phyloP scores from a whole-genome alignment of 2,329 filamentous ascomycete genomes.

The Ceratocystis albifundus region DNA sequence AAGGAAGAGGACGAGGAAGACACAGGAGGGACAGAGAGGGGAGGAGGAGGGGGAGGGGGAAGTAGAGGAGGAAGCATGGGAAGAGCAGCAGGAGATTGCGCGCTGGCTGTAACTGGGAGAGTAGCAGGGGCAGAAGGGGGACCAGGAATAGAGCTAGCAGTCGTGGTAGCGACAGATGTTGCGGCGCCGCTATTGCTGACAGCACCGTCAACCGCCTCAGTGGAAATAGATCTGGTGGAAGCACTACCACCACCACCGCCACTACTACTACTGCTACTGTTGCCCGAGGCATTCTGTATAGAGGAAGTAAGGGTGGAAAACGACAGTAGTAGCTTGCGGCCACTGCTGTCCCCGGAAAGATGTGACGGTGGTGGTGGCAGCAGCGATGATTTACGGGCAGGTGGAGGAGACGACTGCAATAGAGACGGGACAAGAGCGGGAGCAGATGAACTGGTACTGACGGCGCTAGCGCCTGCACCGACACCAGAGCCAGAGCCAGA shows the following conservation, averaged over 20 bases:
- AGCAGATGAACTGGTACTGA: background rate
- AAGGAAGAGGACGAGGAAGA: background rate
- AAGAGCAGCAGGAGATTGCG: background rate
- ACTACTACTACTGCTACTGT: background rate
- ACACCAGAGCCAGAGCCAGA: background rate
- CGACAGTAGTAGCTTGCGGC: background rate
- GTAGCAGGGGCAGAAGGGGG: background rate
- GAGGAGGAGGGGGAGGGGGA: background rate
- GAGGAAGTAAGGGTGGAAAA: background rate
- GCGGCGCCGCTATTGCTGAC: background rate
- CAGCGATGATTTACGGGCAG: conserved; percentile 5
- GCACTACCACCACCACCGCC: background rate
- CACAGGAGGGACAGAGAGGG: background rate
- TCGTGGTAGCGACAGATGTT: background rate
- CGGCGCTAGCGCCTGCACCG: background rate
- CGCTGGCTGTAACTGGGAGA: conserved; percentile 2
- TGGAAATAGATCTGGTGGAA: background rate
- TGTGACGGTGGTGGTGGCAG: conserved; percentile 5
- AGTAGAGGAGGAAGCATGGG: background rate
- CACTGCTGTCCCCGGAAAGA: background rate
- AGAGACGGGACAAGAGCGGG: background rate
- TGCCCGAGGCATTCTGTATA: background rate
- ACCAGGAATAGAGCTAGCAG: background rate
- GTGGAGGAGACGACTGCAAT: conserved; percentile 7
- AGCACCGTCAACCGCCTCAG: background rate